phyloP scores from a whole-genome alignment of 352 stramenopile genomes.

The Globisporangium nodosum region DNA sequence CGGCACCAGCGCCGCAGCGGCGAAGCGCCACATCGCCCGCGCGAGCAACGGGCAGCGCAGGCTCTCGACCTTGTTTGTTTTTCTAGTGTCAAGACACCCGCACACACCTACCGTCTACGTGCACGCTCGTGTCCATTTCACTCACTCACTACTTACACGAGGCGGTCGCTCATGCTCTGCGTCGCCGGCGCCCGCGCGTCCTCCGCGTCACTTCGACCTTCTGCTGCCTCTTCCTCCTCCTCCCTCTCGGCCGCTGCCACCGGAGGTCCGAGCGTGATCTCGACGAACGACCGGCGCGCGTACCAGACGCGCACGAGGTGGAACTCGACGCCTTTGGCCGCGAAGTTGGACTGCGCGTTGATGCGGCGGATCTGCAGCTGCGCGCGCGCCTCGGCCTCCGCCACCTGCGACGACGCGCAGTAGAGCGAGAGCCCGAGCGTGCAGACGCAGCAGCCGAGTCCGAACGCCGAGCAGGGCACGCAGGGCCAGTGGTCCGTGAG shows the following conservation, averaged over 20 bases:
- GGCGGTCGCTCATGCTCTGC: constrained; percentile 13
- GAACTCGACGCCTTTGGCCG: constrained; percentile 53
- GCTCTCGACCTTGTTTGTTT: background rate
- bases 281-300: constrained; percentile 54
- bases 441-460: constrained; percentile 80
- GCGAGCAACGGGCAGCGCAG: no score
- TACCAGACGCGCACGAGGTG: constrained; percentile 65
- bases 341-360: constrained; percentile 65
- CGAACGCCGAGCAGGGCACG: constrained; percentile 72
- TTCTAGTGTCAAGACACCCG: background rate
- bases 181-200: constrained; percentile 3
- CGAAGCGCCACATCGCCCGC: no score
- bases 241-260: background rate
- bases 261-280: constrained; percentile 41
- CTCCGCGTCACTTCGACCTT: background rate
- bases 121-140: background rate
- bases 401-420: constrained; percentile 66
- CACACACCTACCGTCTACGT: background rate
- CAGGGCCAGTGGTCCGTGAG: constrained; percentile 82
- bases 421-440: constrained; percentile 79
- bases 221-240: background rate
- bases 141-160: constrained; percentile 1
- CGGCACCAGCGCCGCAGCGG: no score
- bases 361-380: constrained; percentile 63
- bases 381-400: constrained; percentile 60